Base-by-base conservation (phyloP, 176 grass and related monocot genomes). In the Musa schizocarpa region DNA sequence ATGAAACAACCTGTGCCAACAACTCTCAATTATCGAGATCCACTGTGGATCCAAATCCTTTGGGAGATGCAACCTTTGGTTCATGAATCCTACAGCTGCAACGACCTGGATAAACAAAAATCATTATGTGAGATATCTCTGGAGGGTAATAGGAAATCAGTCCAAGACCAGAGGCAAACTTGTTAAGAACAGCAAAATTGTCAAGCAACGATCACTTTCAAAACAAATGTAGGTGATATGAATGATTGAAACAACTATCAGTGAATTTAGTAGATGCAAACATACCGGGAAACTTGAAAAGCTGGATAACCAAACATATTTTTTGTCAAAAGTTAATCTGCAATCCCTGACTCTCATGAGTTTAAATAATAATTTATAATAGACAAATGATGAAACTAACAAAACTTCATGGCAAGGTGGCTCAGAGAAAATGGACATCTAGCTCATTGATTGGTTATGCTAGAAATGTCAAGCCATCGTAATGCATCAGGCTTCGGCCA, bases 61-160 rank as follows among this genome's bases (percentile, higher is more conserved):
- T 9, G 95, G 90, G 52, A 99, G 78, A 58, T 99, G 90, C 91
- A 94, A 74, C 75, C 91, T 83, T 52, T 92, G 90, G 54, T 99
- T 86, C 95, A 99, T 99, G 74, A 99, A 99, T 75, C 91, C 95
- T 48, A 99, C 88, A 5, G 91, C 88, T 63, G 88, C 95, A 72
- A 94, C 92, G 65, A 94, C 82, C 95, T 99, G 69, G 70, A 82
- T 29, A n/a, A 69, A 71, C 19, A 9, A 63, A 24, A 69, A 9
- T 11, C 26, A 52, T 29, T 73, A 78, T 79, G 0, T 16, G 12
- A 29, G 27, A 29, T 29, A 29, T 29, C 27, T 29, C 27, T 2
- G 27, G 27, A 29, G 27, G 27, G 27, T 29, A 29, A 29, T 29
- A 29, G 27, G 27, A 29, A 29, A 29, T 29, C 27, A 29, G 27